These are phyloP conservation scores for Aspergillus transmontanensis DNA, from an alignment of 2,329 filamentous ascomycete species.

Conservation along the genomic window DNA sequence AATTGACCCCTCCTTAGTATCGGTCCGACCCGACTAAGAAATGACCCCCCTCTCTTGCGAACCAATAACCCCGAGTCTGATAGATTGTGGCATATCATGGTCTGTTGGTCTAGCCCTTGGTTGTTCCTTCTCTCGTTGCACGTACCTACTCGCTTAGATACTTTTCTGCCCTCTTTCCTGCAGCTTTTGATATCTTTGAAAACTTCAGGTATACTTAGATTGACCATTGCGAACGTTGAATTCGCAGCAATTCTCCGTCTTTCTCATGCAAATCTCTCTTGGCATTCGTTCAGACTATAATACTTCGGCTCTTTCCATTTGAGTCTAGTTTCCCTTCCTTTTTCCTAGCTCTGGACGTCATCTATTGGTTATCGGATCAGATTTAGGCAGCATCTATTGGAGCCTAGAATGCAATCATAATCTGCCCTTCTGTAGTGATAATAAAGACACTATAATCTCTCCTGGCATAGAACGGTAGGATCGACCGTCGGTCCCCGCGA, in stretches of 20 bases:
- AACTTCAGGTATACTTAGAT: neutral
- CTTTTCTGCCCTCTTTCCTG: neutral
- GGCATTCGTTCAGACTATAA: neutral
- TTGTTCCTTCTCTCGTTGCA: neutral
- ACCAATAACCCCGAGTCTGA: neutral
- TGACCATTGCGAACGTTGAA: neutral
- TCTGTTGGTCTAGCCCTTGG: neutral
- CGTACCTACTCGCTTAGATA: neutral
- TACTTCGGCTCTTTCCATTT: neutral
- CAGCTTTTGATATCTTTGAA: neutral
- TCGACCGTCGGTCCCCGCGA: neutral
- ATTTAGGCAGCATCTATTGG: neutral
- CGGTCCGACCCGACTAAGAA: neutral
- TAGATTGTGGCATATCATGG: neutral
- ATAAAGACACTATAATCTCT: neutral
- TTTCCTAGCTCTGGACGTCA: neutral
- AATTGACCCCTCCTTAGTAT: neutral
- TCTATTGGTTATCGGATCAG: neutral
- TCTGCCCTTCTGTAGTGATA: neutral
- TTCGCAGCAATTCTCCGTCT: neutral
- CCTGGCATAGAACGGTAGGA: neutral
- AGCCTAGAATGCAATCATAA: neutral
- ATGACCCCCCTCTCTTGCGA: neutral
- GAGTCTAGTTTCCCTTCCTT: neutral
- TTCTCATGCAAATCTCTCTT: neutral